phyloP scores from a whole-genome alignment of 2,329 filamentous ascomycete genomes.

The Aspergillus phoenicis region DNA sequence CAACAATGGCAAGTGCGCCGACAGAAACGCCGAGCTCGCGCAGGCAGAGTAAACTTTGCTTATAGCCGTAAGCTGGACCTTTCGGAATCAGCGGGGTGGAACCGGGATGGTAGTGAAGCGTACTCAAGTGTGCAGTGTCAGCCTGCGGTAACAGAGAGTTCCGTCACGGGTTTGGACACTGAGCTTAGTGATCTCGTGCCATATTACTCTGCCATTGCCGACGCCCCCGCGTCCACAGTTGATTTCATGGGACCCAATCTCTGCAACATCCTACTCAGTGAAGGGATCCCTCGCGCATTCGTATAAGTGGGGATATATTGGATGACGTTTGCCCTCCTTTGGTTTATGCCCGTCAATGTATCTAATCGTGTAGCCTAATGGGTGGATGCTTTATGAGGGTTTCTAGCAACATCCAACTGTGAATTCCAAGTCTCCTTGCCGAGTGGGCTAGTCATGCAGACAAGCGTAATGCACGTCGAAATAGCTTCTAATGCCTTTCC shows the following conservation, averaged over 20 bases:
- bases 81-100: conserved; percentile 22
- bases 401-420: too few species aligned
- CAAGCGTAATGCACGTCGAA: too few species aligned
- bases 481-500: too few species aligned
- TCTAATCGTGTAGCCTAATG: too few species aligned
- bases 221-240: not conserved
- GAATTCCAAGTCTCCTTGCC: too few species aligned
- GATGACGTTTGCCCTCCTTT: too few species aligned
- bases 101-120: not conserved
- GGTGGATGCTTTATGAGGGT: too few species aligned
- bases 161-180: not conserved
- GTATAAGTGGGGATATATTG: not conserved
- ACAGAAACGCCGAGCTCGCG: conserved; percentile 8
- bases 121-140: too few species aligned
- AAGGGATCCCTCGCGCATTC: conserved; percentile 8
- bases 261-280: conserved; percentile 13
- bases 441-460: too few species aligned
- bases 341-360: too few species aligned
- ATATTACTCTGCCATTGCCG: not conserved
- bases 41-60: not conserved
- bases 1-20: conserved; percentile 43
- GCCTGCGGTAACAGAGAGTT: too few species aligned
- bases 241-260: conserved; percentile 10
- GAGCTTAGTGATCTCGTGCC: not conserved
- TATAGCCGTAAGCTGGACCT: conserved; percentile 14